Evolutionary conservation across 768 basidiomycete species (phyloP), one percentile per base, ranked within the genome.

Genomic region (Tylopilus felleus): DNA sequence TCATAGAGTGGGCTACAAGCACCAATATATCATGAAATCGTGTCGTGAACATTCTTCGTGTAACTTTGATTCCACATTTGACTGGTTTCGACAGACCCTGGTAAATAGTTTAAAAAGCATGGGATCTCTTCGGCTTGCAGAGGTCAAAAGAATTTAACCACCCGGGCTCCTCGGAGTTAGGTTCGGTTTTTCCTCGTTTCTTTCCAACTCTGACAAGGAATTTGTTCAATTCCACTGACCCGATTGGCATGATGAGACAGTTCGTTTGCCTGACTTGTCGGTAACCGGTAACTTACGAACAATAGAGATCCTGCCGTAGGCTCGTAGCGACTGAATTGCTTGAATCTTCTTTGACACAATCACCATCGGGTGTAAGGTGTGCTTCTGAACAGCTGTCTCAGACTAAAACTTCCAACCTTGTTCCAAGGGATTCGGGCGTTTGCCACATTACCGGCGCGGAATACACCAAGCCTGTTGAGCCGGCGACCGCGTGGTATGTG

Each of bases 301-400:
- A 38, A 31, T 61, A 39, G 17, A 38, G 25, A n/a, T n/a, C n/a
- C n/a, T 66, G 52, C 58, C 59, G 62, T 54, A 54, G 25, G 35
- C 27, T 33, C 41, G 43, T 40, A 62, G 59, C 58, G 55, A 66
- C 47, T 67, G 58, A 68, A 67, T 69, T 64, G 59, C 56, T 62
- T 66, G 58, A 56, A 45, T 31, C 19, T 46, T 46, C 40, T 25
- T 40, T 33, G 52, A 55, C 48, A 53, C 52, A 36, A 47, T 29
- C 27, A 29, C 42, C 25, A 56, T 66, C 66, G 64, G 67, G 31
- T 54, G 52, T 65, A 61, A 63, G 61, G 66, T 68, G 59, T 57
- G 61, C 58, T 47, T n/a, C n/a, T 40, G 17, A 40, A 12, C n/a
- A n/a, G 21, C 17, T 29, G 36, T 47, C 33, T 47, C 39, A 22